Evolutionary conservation across 345 rosid species (phyloP).

Genomic region (Syzygium aqueum): DNA sequence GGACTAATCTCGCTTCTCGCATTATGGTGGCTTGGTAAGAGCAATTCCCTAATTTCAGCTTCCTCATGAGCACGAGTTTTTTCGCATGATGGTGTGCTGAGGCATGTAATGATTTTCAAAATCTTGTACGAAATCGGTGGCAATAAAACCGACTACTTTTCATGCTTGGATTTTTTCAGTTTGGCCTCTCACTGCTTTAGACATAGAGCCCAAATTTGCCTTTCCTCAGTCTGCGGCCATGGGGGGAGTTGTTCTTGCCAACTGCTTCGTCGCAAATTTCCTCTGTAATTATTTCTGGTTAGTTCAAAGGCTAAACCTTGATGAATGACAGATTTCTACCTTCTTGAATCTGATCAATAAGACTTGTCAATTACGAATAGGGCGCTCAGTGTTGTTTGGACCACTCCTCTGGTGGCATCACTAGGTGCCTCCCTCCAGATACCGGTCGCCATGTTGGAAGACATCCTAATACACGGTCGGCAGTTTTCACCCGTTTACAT

Average conservation of each 20-base stretch:
- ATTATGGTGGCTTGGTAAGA: slow-evolving; percentile 38
- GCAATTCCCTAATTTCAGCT: background rate
- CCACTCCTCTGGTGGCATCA: slow-evolving; percentile 33
- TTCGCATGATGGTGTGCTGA: too few relatives aligned
- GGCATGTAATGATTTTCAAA: too few relatives aligned
- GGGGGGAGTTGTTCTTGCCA: slow-evolving; percentile 12
- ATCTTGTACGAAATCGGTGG: too few relatives aligned
- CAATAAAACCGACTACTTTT: background rate
- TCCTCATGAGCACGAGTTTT: too few relatives aligned
- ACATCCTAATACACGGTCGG: slow-evolving; percentile 22
- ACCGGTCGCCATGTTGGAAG: slow-evolving; percentile 40
- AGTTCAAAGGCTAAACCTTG: background rate
- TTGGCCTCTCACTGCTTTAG: slow-evolving; percentile 34
- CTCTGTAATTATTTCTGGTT: slow-evolving; percentile 36
- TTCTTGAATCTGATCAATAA: background rate
- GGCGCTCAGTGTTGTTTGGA: slow-evolving; percentile 38
- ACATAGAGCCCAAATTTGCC: slow-evolving; percentile 28
- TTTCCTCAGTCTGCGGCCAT: slow-evolving; percentile 21
- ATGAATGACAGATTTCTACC: background rate
- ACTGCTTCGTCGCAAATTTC: slow-evolving; percentile 29
- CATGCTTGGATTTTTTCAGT: slow-evolving; percentile 1
- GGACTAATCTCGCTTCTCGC: slow-evolving; percentile 23
- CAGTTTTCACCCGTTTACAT: slow-evolving; percentile 20
- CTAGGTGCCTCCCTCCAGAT: slow-evolving; percentile 32
- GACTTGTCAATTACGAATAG: slow-evolving; percentile 1